Evolutionary conservation across 1,284 basidiomycete species (phyloP).

Genomic region (Papiliotrema terrestris): DNA sequence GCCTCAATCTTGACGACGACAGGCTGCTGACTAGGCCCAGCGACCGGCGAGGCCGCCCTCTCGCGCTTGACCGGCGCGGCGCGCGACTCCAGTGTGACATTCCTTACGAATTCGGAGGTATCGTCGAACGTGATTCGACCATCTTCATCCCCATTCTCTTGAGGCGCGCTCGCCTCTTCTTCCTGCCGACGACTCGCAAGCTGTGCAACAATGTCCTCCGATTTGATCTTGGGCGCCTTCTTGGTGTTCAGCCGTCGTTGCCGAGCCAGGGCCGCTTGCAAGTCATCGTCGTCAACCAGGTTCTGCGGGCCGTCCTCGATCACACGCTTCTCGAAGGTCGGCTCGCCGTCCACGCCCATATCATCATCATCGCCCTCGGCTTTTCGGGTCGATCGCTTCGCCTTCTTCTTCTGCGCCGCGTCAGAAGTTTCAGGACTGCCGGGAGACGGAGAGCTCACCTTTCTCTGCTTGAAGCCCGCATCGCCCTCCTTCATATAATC

Average conservation of each 20-base stretch:
- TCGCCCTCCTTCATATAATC: constrained; percentile 93
- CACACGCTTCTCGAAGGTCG: constrained; percentile 38
- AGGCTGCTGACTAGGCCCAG: constrained; percentile 53
- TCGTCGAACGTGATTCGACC: constrained; percentile 85
- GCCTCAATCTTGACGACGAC: constrained; percentile 51
- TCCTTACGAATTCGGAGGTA: constrained; percentile 93
- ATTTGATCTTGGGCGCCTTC: constrained; percentile 71
- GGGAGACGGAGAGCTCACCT: constrained; percentile 53
- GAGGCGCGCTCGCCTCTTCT: constrained; percentile 51
- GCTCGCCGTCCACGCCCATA: constrained; percentile 76
- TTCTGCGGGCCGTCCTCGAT: constrained; percentile 69
- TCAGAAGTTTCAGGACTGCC: background rate
- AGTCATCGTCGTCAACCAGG: constrained; percentile 97
- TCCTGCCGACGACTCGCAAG: constrained; percentile 46
- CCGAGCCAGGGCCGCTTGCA: constrained; percentile 86
- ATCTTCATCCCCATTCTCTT: constrained; percentile 60
- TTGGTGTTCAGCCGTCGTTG: constrained; percentile 76
- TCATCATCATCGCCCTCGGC: constrained; percentile 60
- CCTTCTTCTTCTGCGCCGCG: constrained; percentile 70
- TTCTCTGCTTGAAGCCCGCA: constrained; percentile 87
- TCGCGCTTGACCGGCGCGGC: constrained; percentile 42
- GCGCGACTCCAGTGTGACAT: constrained; percentile 60
- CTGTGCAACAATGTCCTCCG: constrained; percentile 72
- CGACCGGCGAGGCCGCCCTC: constrained; percentile 25
- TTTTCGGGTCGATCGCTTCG: constrained; percentile 69